Evolutionary conservation across 2,329 filamentous ascomycete genomes (phyloP).

Genomic region (Aspergillus calidoustus): DNA sequence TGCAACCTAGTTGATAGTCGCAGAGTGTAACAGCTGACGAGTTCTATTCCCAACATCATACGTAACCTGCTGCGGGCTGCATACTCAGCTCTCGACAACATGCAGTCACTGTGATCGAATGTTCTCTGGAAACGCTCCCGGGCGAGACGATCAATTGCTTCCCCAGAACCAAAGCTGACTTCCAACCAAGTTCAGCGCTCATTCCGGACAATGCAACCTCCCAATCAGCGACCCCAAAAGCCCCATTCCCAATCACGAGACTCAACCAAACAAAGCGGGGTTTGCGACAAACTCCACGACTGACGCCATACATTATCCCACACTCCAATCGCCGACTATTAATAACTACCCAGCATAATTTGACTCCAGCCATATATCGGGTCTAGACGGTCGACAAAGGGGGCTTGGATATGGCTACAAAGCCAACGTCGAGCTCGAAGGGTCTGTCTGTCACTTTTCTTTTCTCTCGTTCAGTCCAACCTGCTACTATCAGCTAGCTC

Average conservation of each 20-base stretch:
- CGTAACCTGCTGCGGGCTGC: neutral
- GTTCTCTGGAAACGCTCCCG: neutral
- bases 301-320: conserved; percentile 30
- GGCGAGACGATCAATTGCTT: neutral
- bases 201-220: neutral
- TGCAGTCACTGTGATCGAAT: neutral
- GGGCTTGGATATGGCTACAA: conserved; percentile 19
- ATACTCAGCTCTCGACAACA: neutral
- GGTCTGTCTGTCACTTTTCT: conserved; percentile 22
- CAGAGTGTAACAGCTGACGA: neutral
- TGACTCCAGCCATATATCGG: conserved; percentile 11
- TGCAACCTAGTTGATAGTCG: neutral
- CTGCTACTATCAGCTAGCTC: neutral
- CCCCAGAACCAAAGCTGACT: neutral
- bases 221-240: neutral
- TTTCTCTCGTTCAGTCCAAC: neutral
- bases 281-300: conserved; percentile 22
- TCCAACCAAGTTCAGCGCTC: conserved; percentile 10
- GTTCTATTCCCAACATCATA: neutral
- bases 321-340: conserved; percentile 19
- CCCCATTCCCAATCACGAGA: conserved; percentile 20
- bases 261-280: conserved; percentile 20
- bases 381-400: neutral
- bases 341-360: conserved; percentile 20
- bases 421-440: conserved; percentile 20